A percentile compares a stretch with the other conserved stretches of the same genome.
Evolutionary conservation across 116 monocot genomes (phyloP).

Genomic region (Phalaenopsis hybrid): DNA sequence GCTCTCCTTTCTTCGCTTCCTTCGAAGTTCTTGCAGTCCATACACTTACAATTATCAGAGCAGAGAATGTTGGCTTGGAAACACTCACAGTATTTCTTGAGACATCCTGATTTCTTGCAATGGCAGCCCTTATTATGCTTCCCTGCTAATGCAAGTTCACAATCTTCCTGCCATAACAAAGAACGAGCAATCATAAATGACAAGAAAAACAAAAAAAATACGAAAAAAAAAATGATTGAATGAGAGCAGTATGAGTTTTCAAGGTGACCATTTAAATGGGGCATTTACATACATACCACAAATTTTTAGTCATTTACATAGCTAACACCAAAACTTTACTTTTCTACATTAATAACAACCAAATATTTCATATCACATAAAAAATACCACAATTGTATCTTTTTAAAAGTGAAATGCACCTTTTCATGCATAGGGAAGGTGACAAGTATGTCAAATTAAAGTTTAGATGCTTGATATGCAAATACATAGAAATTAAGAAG

Average conservation of each 20-base stretch:
- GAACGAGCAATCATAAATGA: no score
- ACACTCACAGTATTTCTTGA: slow-evolving; percentile 99
- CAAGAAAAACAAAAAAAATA: not conserved
- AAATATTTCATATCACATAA: no score
- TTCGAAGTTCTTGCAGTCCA: slow-evolving; percentile 89
- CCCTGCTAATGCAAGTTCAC: slow-evolving; percentile 56
- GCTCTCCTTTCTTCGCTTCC: slow-evolving; percentile 84
- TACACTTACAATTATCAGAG: slow-evolving; percentile 93
- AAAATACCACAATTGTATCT: no score
- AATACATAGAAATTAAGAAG: no score
- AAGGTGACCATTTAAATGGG: not conserved
- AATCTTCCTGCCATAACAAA: slow-evolving; percentile 45
- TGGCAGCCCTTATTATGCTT: slow-evolving; percentile 98
- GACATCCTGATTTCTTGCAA: slow-evolving; percentile 95
- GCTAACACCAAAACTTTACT: no score
- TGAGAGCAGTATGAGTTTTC: not conserved
- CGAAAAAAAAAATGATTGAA: not conserved
- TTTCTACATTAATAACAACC: no score
- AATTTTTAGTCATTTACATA: no score
- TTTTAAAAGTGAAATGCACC: no score
- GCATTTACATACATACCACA: no score
- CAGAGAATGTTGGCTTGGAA: slow-evolving; percentile 97
- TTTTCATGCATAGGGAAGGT: no score
- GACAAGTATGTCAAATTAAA: no score
- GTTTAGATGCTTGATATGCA: no score